Evolutionary conservation across 177 flowering plant genomes (phyloP), one percentile per base, ranked within the genome.

Genomic region (Telopea speciosissima): DNA sequence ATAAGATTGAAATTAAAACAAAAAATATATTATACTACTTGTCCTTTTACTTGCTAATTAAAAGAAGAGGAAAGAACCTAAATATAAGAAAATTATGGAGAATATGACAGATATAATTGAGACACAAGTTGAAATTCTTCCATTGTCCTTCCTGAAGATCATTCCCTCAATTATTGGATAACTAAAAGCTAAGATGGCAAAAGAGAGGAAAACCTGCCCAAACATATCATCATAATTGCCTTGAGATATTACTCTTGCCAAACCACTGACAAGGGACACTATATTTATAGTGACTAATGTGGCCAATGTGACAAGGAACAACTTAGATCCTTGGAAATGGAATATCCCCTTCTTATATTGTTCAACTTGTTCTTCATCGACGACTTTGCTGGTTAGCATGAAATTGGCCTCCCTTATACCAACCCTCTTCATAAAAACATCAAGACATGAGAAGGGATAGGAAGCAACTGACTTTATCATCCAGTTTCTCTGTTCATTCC

Each of bases 161-260:
- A 84, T 80, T 64, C 84, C 87, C 79, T 87, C 84, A 33, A 86
- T 70, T 14, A 89, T 42, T 0, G 89, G 89, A 64, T 74, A 81
- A 62, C 72, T 76, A 66, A 83, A 26, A 0, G 72, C n/a, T 12
- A 81, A 14, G n/a, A 74, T 58, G 75, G 75, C 80, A 40, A 81
- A 65, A 45, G 84, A 76, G 5, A 88, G 70, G 62, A 79, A 69
- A 24, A 76, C n/a, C 56, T 89, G 88, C 33, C 62, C 70, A 36
- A 79, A 67, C 84, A 84, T 68, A 44, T 71, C 70, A 14, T 78
- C 79, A 74, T 71, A 75, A 1, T 24, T 63, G 24, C 71, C 64
- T 8, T 65, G 5, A 40, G 71, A 3, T 1, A 78, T 60, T 21
- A 69, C 69, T 72, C 74, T 79, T 8, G 23, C 17, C 4, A 76